phyloP scores from a whole-genome alignment of 2,329 filamentous ascomycete species.

The Fusarium torreyae region DNA sequence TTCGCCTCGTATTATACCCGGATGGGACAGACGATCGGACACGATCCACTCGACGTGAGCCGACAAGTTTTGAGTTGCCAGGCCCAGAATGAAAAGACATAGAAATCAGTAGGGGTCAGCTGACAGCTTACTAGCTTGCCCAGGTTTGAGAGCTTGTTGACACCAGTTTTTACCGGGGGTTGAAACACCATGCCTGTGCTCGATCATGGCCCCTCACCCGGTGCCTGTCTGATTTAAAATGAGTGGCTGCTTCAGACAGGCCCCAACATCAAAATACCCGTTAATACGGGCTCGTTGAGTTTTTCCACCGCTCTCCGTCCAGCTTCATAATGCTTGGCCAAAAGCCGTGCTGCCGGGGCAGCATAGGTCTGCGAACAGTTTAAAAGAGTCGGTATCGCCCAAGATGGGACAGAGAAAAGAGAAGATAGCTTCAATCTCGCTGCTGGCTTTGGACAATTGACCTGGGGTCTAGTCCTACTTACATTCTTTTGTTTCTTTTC shows the following conservation, averaged over 20 bases:
- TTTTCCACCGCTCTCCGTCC: conserved; percentile 41
- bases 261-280: conserved; percentile 18
- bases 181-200: conserved; percentile 45
- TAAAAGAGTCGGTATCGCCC: conserved; percentile 40
- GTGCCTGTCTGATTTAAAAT: conserved; percentile 44
- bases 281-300: conserved; percentile 20
- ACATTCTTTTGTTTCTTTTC: conserved; percentile 46
- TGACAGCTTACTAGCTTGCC: conserved; percentile 9
- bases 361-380: conserved; percentile 3
- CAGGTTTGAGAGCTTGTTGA: conserved; percentile 3
- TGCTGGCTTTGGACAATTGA: conserved; percentile 40
- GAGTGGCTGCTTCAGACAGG: conserved; percentile 21
- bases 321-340: conserved; percentile 25
- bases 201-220: conserved; percentile 35
- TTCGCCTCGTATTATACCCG: conserved; percentile 22
- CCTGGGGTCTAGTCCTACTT: conserved; percentile 44
- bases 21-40: conserved; percentile 25
- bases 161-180: conserved; percentile 29
- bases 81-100: conserved; percentile 5
- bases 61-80: conserved; percentile 6
- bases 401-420: neutral
- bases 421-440: conserved; percentile 37
- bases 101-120: conserved; percentile 5
- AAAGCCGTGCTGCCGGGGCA: conserved; percentile 24
- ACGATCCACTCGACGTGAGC: conserved; percentile 24